These are phyloP conservation scores for Fagopyrum homotropicum DNA, from an alignment of 148 eudicot genomes.

Conservation along the genomic window DNA sequence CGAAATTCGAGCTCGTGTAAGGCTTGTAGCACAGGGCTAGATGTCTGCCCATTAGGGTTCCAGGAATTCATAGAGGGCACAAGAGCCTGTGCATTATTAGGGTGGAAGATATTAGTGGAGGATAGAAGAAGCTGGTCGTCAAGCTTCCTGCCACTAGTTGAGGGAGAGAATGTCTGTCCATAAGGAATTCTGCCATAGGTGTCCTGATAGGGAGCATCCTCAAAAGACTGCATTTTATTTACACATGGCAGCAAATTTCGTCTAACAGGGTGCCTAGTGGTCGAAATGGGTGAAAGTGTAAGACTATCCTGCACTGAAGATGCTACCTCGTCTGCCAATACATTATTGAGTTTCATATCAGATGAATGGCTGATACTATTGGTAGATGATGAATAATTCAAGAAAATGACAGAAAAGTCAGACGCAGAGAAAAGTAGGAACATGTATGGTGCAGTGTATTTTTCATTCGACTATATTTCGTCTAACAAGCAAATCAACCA, in stretches of 20 bases:
- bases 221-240: not conserved
- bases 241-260: not conserved
- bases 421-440: not conserved
- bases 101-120: not conserved
- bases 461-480: too few species aligned
- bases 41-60: not conserved
- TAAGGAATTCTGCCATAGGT: not conserved
- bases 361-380: not conserved
- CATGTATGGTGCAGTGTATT: too few species aligned
- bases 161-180: not conserved
- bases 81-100: not conserved
- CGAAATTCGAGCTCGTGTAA: constrained; percentile 48
- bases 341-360: not conserved
- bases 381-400: not conserved
- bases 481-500: not conserved
- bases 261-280: not conserved
- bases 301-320: not conserved
- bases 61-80: constrained; percentile 13
- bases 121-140: not conserved
- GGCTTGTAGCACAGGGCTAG: constrained; percentile 20
- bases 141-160: not conserved
- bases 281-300: not conserved
- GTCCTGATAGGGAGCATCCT: not conserved
- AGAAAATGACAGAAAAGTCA: not conserved
- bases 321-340: not conserved